Evolutionary conservation across 768 basidiomycete species (phyloP), one percentile per base, ranked within the genome.

Genomic region (Punctularia strigosozonata): DNA sequence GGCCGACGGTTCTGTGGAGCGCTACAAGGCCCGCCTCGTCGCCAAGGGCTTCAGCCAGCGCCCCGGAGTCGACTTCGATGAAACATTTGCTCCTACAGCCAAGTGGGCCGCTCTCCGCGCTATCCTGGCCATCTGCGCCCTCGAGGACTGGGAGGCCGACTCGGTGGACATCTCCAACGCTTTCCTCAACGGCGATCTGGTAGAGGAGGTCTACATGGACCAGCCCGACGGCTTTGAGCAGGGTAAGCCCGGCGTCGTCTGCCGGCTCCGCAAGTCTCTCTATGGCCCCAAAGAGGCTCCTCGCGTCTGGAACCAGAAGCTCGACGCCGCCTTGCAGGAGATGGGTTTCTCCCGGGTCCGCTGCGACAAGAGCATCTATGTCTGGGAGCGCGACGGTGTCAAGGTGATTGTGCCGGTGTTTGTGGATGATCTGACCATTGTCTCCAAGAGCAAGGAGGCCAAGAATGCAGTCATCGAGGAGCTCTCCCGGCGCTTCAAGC

Each of bases 31-130:
- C 2, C 43, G 58, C 15, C 46, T 63, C 7, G 63, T 62, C 21
- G 62, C 61, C 0, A 43, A 55, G 31, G 61, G 65, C 4, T 62
- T 54, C 46, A 41, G 51, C 0, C 64, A 66, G 43, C 36, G 49
- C 4, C 47, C 49, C 13, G 58, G 59, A 2, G 31, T 57, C 31
- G 58, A 63, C 41, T 64, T 50, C 48, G 41, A 44, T 30, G 50
- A 57, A 14, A 51, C 55, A 1, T 54, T 47, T 35, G 45, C 54
- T 14, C 47, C 52, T 12, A 49, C 50, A 6, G 36, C 43, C 14
- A 46, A 46, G 25, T 46, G 46, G 22, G 37, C 42, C 2, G 46
- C 56, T 5, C 33, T 60, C 15, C 48, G 52, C 6, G 25, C 44
- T 17, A 39, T 59, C 10, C 43, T 60, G 8, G 52, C 52, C 1